A percentile compares a stretch with the other conserved stretches of the same genome.
These are phyloP conservation scores for Setomelanomma holmii DNA, from an alignment of 2,329 filamentous ascomycete genomes.

Conservation along the genomic window DNA sequence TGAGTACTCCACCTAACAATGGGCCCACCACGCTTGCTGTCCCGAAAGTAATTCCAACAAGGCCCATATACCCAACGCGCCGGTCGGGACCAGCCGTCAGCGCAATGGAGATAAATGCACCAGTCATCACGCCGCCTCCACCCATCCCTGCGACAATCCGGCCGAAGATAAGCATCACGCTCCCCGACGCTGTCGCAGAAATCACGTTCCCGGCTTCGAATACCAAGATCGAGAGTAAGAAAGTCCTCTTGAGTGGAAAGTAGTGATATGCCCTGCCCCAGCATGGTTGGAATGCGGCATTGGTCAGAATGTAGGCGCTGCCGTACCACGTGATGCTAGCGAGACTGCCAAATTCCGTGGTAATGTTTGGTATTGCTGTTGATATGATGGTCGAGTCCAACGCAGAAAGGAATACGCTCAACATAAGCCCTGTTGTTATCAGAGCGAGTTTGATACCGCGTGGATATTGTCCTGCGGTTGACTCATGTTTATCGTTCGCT, in stretches of 20 bases:
- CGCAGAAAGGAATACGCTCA: slow-evolving; percentile 37
- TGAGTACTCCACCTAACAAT: slow-evolving; percentile 53
- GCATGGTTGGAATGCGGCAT: slow-evolving; percentile 54
- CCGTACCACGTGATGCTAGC: slow-evolving; percentile 47
- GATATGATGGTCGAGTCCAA: slow-evolving; percentile 44
- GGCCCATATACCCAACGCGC: slow-evolving; percentile 47
- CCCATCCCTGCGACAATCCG: slow-evolving; percentile 52
- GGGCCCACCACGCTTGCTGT: slow-evolving; percentile 52
- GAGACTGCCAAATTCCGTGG: slow-evolving; percentile 45
- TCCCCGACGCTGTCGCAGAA: slow-evolving; percentile 51
- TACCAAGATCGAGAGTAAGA: slow-evolving; percentile 49
- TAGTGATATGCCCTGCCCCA: slow-evolving; percentile 58
- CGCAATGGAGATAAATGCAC: slow-evolving; percentile 54
- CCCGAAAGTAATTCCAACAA: slow-evolving; percentile 47
- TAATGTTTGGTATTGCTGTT: slow-evolving; percentile 48
- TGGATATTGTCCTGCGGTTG: slow-evolving; percentile 15
- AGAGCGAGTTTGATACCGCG: slow-evolving; percentile 30
- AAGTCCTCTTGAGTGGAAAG: slow-evolving; percentile 52
- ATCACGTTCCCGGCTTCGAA: slow-evolving; percentile 65
- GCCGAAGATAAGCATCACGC: slow-evolving; percentile 49
- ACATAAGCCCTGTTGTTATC: slow-evolving; percentile 35
- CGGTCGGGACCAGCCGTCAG: slow-evolving; percentile 50
- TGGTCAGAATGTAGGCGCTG: slow-evolving; percentile 54
- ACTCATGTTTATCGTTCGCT: no score
- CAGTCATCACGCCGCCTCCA: slow-evolving; percentile 49